phyloP scores from a whole-genome alignment of 345 rosid genomes.

The Isatis tinctoria region DNA sequence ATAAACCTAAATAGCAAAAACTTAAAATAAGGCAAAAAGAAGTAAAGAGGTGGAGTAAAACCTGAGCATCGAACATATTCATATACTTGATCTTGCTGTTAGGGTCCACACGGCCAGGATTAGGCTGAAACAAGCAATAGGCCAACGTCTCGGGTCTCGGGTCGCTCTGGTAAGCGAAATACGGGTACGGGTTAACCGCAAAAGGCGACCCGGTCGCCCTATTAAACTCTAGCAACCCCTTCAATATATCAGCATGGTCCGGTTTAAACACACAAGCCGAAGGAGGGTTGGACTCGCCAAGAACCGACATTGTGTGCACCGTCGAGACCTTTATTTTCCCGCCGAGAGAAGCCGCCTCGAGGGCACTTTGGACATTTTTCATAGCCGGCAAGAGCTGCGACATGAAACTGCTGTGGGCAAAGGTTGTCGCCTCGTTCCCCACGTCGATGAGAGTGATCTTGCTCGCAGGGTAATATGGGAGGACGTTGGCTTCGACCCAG shows the following conservation, averaged over 20 bases:
- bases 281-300: constrained; percentile 70
- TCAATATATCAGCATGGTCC: constrained; percentile 48
- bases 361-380: constrained; percentile 72
- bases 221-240: constrained; percentile 61
- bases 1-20: neutral
- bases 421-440: constrained; percentile 68
- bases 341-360: constrained; percentile 52
- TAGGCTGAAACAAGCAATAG: constrained; percentile 76
- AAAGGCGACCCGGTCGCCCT: constrained; percentile 75
- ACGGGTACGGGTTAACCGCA: constrained; percentile 78
- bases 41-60: constrained; percentile 17
- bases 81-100: constrained; percentile 71
- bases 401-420: constrained; percentile 46
- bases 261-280: constrained; percentile 60
- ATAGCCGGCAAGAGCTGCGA: constrained; percentile 74
- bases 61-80: constrained; percentile 99
- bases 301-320: constrained; percentile 71
- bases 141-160: constrained; percentile 75
- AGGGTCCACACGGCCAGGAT: constrained; percentile 64
- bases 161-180: constrained; percentile 71
- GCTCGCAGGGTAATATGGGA: constrained; percentile 75
- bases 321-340: constrained; percentile 76
- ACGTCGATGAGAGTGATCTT: constrained; percentile 69
- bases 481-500: constrained; percentile 67
- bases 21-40: neutral